Evolutionary conservation across 257 asterid genomes (phyloP), one percentile per base, ranked within the genome.

Genomic region (Nicotiana knightiana): DNA sequence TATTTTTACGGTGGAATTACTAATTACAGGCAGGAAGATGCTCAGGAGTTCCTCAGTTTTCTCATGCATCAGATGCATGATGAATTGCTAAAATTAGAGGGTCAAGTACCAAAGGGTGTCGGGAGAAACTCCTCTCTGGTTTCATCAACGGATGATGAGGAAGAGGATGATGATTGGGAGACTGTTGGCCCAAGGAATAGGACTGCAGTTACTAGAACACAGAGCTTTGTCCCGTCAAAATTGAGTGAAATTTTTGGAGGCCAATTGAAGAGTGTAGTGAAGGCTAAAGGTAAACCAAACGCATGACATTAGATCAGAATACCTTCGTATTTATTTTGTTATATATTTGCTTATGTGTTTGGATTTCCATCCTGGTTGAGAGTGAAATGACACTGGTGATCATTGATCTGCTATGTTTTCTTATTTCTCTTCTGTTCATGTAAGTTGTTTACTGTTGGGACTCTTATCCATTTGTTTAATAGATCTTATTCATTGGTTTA

Each of bases 11-110:
- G 81, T 66, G 61, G 83, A 51, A 67, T 81, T 82, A 81, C 79
- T 73, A 73, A 83, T 79, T n/a, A 67, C 90, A 93, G 97, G 88
- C 97, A 93, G 88, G 97, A 93, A 88, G 97, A 93, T 90, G 97
- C 97, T 57, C 97, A 93, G 86, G 97, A 93, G 89, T 93, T 93
- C 88, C 87, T 93, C 51, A 92, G 97, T 84, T 93, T 91, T 86
- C 86, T 93, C 85, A 92, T 93, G 97, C 92, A 93, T 88, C 97
- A 92, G 87, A 91, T 93, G 97, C 97, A 93, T 84, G 97, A 93
- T 85, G 97, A 93, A 86, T 89, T 93, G 91, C 95, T 92, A 55
- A 92, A 92, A 83, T 89, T 92, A 84, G 94, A 91, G 11, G 95
- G 93, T n/a, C 88, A 81, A 79, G 65, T 87, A 79, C 84, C 90